Evolutionary conservation across 73 alveolate genomes (phyloP), one percentile per base, ranked within the genome.

Genomic region (Symbiodinium natans): DNA sequence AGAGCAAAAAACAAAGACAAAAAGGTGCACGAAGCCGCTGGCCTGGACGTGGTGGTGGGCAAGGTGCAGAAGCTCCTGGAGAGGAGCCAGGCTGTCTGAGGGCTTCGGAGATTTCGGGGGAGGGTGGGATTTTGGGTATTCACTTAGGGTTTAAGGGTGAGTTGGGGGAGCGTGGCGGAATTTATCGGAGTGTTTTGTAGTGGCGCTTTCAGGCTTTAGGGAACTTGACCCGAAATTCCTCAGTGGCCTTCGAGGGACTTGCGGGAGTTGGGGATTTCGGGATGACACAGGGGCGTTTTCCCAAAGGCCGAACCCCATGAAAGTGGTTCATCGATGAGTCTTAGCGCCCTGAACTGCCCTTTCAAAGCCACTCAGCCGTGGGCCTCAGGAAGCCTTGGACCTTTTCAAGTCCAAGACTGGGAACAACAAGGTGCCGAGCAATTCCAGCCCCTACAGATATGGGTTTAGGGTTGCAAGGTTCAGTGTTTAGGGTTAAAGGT

Each of bases 11-110:
- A n/a, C n/a, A n/a, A n/a, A n/a, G n/a, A n/a, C n/a, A n/a, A n/a
- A n/a, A n/a, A 87, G 94, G 94, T 87, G 71, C 94, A 46, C 42
- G 84, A 59, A 17, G 94, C 94, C 17, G 94, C 71, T 21, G 94
- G 94, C 40, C 31, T 87, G 84, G 94, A 87, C 40, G 73, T 54
- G 43, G 84, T 87, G 85, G 94, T 87, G 41, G 31, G 31, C 34
- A 48, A 34, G 41, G 94, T 85, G 29, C 36, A 34, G 43, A 54
- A 59, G 71, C 48, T 87, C 52, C 68, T 87, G 46, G 94, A 87
- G 33, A 59, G 94, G 33, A 56, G 85, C 43, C 94, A 59, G 75
- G 71, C 52, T 17, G 36, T 17, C 33, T 13, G 56, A n/a, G 56
- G 2, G 36, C 56, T 46, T 46, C 17, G 17, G 9, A 2, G 59